Percentiles rank a stretch among this genome's conserved stretches.
phyloP scores from a whole-genome alignment of 768 basidiomycete species.

The Pleurotus salmoneostramineus region DNA sequence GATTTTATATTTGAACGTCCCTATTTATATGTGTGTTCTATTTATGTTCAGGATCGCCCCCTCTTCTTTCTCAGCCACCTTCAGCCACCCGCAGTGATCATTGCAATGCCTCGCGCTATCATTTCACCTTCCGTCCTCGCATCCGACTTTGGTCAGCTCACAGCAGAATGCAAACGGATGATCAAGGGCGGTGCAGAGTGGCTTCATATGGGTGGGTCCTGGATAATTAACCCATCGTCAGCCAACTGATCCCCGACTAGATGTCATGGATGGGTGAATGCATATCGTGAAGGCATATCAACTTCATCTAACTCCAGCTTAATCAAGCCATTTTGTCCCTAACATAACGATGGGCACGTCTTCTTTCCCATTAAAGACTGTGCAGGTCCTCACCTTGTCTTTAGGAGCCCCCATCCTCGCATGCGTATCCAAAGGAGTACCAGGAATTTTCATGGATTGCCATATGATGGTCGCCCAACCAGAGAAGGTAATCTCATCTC shows the following conservation, averaged over 20 bases:
- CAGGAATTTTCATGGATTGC: slow-evolving; percentile 99
- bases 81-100: not conserved
- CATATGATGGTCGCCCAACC: slow-evolving; percentile 99
- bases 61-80: not conserved
- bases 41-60: not conserved
- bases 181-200: slow-evolving; percentile 93
- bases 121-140: slow-evolving; percentile 97
- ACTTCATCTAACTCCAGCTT: not conserved
- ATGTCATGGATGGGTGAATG: slow-evolving; percentile 94
- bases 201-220: slow-evolving; percentile 87
- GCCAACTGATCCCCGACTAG: slow-evolving; percentile 33
- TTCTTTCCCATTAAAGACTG: not conserved
- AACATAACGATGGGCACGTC: slow-evolving; percentile 91
- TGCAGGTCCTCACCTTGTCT: slow-evolving; percentile 1
- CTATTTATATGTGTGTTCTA: too few relatives aligned
- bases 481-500: slow-evolving; percentile 55
- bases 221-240: not conserved
- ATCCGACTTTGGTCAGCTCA: slow-evolving; percentile 93
- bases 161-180: slow-evolving; percentile 95
- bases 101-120: slow-evolving; percentile 78
- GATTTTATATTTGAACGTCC: too few relatives aligned
- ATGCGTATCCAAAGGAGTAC: slow-evolving; percentile 81
- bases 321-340: slow-evolving; percentile 87
- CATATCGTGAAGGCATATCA: not conserved
- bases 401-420: slow-evolving; percentile 85